Base-by-base conservation (phyloP, 306 rosid species). In the Sphenostylis stenocarpa region DNA sequence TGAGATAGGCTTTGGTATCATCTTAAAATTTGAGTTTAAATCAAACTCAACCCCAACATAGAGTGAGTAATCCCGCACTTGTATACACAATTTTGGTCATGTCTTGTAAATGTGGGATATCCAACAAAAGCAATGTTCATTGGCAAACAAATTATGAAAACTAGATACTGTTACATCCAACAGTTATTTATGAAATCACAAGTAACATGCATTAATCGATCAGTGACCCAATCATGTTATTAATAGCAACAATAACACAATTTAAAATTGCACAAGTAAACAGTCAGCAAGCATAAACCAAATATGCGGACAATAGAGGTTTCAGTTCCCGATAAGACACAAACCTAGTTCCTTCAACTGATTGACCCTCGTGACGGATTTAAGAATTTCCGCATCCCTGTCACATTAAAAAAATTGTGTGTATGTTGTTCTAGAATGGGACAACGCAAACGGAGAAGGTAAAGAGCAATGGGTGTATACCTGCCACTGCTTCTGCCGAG, bases 401-500 rank as follows among this genome's bases (percentile, higher is more conserved):
- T 20, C 43, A 83, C 53, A 81, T 81, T 26, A 73, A 77, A 20
- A 49, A 55, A 14, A 80, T 47, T 28, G 36, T n/a, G n/a, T 0
- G 24, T 7, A 29, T 16, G 21, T 49, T 19, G 15, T 15, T 58
- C 12, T 6, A 55, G 7, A 19, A 61, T 21, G 52, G 15, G 5
- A 64, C 9, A 34, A 73, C 14, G 65, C 9, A 24, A 73, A 49
- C 29, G 20, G 26, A 73, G 12, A 9, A 41, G 11, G 11, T 41
- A 12, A 10, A 20, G 31, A 76, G 0, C 5, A 0, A 72, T 12
- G n/a, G 51, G 20, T 13, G n/a, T 58, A 13, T 33, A 89, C 99
- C 98, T 90, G 84, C 98, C 96, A 86, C 94, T 92, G 75, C 96
- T 88, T 85, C 99, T 88, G 45, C 99, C 99, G 41, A 95, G 99